These are phyloP conservation scores for Ambispora gerdemannii DNA, from an alignment of 192 early-diverging fungal species.

Conservation along the genomic window DNA sequence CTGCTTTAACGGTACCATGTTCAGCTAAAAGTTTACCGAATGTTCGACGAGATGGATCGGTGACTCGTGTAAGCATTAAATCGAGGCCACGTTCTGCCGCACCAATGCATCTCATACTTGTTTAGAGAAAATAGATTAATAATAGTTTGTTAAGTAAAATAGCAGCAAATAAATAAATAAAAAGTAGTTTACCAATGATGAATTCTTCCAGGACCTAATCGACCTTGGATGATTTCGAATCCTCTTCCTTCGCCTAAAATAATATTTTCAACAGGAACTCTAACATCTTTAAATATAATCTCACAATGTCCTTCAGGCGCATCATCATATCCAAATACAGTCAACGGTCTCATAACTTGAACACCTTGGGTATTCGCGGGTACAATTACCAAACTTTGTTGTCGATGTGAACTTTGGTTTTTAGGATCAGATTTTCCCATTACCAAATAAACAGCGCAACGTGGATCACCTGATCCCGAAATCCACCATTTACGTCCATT, in stretches of 20 bases:
- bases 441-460: constrained; percentile 85
- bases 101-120: constrained; percentile 87
- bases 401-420: constrained; percentile 67
- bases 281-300: constrained; percentile 84
- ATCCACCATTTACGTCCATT: constrained; percentile 98
- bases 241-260: constrained; percentile 95
- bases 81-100: constrained; percentile 91
- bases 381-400: constrained; percentile 89
- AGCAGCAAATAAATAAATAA: background rate
- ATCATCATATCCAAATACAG: constrained; percentile 93
- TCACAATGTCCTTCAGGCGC: constrained; percentile 97
- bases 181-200: constrained; percentile 76
- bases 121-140: no score
- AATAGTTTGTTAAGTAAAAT: constrained; percentile 3
- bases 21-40: constrained; percentile 85
- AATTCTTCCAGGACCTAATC: constrained; percentile 94
- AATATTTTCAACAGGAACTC: constrained; percentile 83
- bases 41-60: constrained; percentile 71
- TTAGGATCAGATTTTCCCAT: constrained; percentile 86
- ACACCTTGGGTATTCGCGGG: constrained; percentile 82
- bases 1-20: constrained; percentile 78
- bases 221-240: constrained; percentile 96
- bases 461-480: constrained; percentile 92
- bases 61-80: constrained; percentile 77
- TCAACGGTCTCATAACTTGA: constrained; percentile 78